Conservation (phyloP, 768 basidiomycete genomes). For the Phaeotremella skinneri region DNA sequence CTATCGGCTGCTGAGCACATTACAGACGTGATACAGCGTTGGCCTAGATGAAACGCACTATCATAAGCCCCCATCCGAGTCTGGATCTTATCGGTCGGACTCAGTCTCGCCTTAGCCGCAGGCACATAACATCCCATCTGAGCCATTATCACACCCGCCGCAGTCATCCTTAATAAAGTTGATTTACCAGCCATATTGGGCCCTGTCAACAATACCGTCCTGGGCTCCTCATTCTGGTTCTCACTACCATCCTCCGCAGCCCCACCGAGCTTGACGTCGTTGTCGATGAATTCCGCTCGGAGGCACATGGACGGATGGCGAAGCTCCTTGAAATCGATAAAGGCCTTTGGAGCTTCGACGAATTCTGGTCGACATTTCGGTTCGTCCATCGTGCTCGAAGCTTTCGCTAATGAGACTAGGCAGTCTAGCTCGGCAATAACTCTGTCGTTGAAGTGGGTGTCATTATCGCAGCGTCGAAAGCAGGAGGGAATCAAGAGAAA, state of each 20-base stretch:
- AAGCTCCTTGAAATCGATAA: slow-evolving; percentile 81
- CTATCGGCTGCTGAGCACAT: slow-evolving; percentile 6
- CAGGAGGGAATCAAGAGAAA: neutral
- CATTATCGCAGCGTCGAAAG: slow-evolving; percentile 69
- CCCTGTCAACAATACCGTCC: slow-evolving; percentile 85
- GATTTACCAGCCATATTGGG: slow-evolving; percentile 67
- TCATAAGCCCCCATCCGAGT: slow-evolving; percentile 99
- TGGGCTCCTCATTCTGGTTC: slow-evolving; percentile 53
- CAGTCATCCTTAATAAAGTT: slow-evolving; percentile 85
- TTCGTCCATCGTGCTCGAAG: slow-evolving; percentile 84
- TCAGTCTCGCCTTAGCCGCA: slow-evolving; percentile 78
- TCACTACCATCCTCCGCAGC: neutral
- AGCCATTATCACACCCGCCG: slow-evolving; percentile 84
- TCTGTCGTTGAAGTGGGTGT: slow-evolving; percentile 50
- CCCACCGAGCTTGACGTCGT: slow-evolving; percentile 81
- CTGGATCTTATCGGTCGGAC: slow-evolving; percentile 82
- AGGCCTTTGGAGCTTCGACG: slow-evolving; percentile 67
- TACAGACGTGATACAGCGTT: neutral
- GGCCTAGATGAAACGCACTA: slow-evolving; percentile 54
- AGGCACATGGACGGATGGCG: slow-evolving; percentile 82
- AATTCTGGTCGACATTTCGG: slow-evolving; percentile 90
- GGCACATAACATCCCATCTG: slow-evolving; percentile 96
- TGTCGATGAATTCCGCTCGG: slow-evolving; percentile 81
- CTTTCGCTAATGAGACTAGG: slow-evolving; percentile 82
- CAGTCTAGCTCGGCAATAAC: slow-evolving; percentile 96